Evolutionary conservation across 106 monocot genomes (phyloP).

Genomic region (Agapanthus africanus): DNA sequence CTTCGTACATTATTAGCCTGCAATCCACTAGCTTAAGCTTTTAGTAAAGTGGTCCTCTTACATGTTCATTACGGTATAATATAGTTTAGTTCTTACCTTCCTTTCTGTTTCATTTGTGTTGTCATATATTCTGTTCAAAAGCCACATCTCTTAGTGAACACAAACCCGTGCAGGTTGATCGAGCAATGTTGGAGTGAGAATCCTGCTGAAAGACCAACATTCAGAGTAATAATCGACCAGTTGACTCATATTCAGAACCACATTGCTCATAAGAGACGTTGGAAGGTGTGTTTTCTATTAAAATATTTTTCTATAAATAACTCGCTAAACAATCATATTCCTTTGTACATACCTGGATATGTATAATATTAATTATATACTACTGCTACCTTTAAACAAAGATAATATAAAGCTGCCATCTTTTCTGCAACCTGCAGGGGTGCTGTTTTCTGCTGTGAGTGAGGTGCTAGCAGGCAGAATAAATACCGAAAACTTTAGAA

Average conservation of each 20-base stretch:
- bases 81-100: too few relatives aligned
- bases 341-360: background rate
- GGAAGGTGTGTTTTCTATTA: conserved; percentile 51
- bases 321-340: too few relatives aligned
- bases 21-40: too few relatives aligned
- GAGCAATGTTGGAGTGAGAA: conserved; percentile 80
- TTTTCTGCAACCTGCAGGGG: conserved; percentile 4
- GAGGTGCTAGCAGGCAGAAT: background rate
- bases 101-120: too few relatives aligned
- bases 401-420: background rate
- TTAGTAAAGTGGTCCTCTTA: too few relatives aligned
- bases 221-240: conserved; percentile 50
- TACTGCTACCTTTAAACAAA: background rate
- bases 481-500: background rate
- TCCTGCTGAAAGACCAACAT: conserved; percentile 68
- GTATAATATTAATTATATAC: background rate
- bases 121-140: too few relatives aligned
- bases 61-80: too few relatives aligned
- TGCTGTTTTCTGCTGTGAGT: background rate
- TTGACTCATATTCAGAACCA: conserved; percentile 55
- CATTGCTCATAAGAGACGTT: conserved; percentile 40
- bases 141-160: too few relatives aligned
- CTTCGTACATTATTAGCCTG: too few relatives aligned
- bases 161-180: conserved; percentile 51
- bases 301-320: too few relatives aligned